Percentiles rank a stretch among this genome's conserved stretches.
phyloP scores from a whole-genome alignment of 2,329 filamentous ascomycete genomes.

The Colletotrichum euphorbiae region DNA sequence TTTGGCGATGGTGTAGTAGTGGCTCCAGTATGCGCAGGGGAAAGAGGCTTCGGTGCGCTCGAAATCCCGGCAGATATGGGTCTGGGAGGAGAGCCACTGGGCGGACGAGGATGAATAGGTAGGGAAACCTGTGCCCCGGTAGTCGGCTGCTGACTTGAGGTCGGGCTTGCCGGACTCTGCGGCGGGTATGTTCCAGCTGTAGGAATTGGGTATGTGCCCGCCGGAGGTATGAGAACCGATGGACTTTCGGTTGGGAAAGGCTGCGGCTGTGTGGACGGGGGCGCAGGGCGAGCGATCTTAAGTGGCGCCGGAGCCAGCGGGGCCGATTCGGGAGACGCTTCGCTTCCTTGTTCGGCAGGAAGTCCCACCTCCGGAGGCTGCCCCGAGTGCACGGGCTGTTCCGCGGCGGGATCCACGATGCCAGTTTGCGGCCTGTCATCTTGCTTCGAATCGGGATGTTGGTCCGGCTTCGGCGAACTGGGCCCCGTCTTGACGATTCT shows the following conservation, averaged over 20 bases:
- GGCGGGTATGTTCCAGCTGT: constrained; percentile 14
- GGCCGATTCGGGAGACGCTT: neutral
- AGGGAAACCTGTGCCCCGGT: constrained; percentile 7
- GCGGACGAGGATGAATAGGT: constrained; percentile 12
- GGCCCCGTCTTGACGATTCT: constrained; percentile 34
- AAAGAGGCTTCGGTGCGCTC: neutral
- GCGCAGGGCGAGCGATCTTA: constrained; percentile 15
- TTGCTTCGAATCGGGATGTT: neutral
- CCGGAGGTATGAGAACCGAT: neutral
- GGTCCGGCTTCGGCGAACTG: neutral
- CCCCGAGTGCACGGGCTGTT: constrained; percentile 1
- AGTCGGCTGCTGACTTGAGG: neutral
- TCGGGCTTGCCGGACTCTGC: constrained; percentile 9
- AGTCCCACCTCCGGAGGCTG: neutral
- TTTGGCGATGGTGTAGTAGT: neutral
- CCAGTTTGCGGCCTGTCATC: neutral
- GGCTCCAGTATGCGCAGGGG: neutral
- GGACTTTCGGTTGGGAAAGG: neutral
- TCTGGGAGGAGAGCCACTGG: neutral
- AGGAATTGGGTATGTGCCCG: neutral
- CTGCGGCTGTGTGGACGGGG: neutral
- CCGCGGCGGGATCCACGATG: neutral
- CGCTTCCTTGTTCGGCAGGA: neutral
- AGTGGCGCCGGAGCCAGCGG: constrained; percentile 29
- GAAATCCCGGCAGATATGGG: constrained; percentile 1